Evolutionary conservation across 148 eudicot species (phyloP).

Genomic region (Simmondsia chinensis): DNA sequence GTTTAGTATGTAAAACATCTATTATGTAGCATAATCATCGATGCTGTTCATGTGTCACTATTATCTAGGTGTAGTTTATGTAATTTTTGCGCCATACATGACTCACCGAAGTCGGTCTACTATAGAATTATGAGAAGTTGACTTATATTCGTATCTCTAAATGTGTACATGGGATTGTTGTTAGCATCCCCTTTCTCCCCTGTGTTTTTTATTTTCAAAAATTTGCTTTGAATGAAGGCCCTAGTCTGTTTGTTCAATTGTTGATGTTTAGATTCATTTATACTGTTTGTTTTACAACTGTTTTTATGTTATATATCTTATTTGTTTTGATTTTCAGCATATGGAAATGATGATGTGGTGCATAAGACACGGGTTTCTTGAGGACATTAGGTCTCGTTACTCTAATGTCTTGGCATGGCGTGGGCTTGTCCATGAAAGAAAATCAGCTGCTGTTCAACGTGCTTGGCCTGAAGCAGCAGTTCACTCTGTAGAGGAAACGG

Average conservation of each 20-base stretch:
- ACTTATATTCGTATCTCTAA: no score
- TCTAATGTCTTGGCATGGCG: constrained; percentile 49
- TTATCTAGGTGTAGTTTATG: no score
- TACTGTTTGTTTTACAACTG: neutral
- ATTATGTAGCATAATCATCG: constrained; percentile 1
- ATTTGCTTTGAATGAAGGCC: neutral
- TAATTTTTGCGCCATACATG: no score
- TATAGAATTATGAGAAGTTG: no score
- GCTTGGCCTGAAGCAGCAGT: constrained; percentile 75
- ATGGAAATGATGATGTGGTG: constrained; percentile 93
- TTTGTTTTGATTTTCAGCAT: constrained; percentile 46
- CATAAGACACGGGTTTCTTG: constrained; percentile 72
- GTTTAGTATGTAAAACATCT: constrained; percentile 27
- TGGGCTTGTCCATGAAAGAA: constrained; percentile 52
- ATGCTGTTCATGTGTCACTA: no score
- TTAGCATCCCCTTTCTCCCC: no score
- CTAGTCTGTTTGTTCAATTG: neutral
- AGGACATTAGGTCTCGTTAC: constrained; percentile 46
- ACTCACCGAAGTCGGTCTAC: no score
- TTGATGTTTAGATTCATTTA: no score
- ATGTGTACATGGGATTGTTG: no score
- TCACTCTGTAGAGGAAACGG: constrained; percentile 23
- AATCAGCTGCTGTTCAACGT: constrained; percentile 61
- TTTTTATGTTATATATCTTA: constrained; percentile 1
- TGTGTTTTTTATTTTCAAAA: no score